Evolutionary conservation across 2,329 filamentous ascomycete species (phyloP).

Genomic region (Aspergillus aculeatinus): DNA sequence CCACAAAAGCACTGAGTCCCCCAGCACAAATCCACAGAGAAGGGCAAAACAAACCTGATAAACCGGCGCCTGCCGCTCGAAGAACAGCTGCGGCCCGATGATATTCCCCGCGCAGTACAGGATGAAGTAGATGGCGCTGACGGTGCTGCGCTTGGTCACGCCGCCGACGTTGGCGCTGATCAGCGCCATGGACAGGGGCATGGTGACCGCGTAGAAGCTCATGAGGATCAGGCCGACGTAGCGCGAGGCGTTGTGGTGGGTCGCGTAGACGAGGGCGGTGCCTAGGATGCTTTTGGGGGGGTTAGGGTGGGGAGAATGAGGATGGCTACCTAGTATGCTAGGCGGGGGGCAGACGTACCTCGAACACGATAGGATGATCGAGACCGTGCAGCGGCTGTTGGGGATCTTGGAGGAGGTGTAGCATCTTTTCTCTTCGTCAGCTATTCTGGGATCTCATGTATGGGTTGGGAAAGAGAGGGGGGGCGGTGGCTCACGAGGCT

Average conservation of each 20-base stretch:
- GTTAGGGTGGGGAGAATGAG: not conserved
- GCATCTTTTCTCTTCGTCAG: not conserved
- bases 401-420: constrained; percentile 9
- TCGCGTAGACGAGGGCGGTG: constrained; percentile 24
- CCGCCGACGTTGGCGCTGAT: constrained; percentile 49
- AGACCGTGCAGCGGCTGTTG: constrained; percentile 18
- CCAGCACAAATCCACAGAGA: not conserved
- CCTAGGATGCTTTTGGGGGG: constrained; percentile 22
- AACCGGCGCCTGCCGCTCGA: constrained; percentile 39
- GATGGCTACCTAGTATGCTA: not conserved
- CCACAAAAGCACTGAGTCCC: too few species aligned
- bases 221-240: constrained; percentile 27
- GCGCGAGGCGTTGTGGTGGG: constrained; percentile 15
- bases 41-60: constrained; percentile 23
- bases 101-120: constrained; percentile 47
- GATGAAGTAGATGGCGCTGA: constrained; percentile 47
- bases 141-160: constrained; percentile 51
- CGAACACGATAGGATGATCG: constrained; percentile 13
- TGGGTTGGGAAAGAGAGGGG: not conserved
- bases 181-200: constrained; percentile 41
- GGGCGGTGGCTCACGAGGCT: not conserved
- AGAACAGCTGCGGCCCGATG: constrained; percentile 48
- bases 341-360: not conserved
- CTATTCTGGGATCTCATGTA: too few species aligned
- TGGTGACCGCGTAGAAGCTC: constrained; percentile 37